A percentile compares a stretch with the other conserved stretches of the same genome.
Conservation (phyloP, 768 basidiomycete genomes). For the Leccinum incarnatum region DNA sequence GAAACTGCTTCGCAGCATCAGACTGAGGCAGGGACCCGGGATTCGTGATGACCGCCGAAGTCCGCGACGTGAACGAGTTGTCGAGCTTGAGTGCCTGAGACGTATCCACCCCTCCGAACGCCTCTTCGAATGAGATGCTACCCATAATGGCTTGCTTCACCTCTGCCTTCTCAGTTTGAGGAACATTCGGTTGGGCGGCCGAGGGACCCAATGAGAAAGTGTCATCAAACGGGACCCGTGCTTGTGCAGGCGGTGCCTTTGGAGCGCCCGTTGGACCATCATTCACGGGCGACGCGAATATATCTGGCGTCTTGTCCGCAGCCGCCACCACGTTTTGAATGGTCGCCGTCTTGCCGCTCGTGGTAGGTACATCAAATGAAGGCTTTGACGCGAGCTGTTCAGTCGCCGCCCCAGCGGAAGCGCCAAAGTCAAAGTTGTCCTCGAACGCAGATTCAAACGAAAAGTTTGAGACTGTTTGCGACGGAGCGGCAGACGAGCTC, state of each 20-base stretch:
- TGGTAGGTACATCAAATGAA: constrained; percentile 16
- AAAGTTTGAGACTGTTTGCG: constrained; percentile 38
- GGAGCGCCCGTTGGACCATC: constrained; percentile 6
- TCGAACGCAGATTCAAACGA: constrained; percentile 67
- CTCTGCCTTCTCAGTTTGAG: constrained; percentile 17
- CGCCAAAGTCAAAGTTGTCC: constrained; percentile 62
- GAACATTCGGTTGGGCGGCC: constrained; percentile 2
- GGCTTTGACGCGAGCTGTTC: constrained; percentile 28
- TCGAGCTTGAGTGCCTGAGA: constrained; percentile 41
- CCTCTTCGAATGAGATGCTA: constrained; percentile 51
- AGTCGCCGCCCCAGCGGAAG: constrained; percentile 36
- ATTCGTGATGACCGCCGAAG: constrained; percentile 31
- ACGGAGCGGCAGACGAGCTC: constrained; percentile 39
- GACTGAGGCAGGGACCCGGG: constrained; percentile 18
- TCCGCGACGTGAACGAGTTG: constrained; percentile 34
- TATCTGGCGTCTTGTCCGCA: constrained; percentile 11
- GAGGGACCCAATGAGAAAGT: constrained; percentile 38
- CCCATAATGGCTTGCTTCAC: constrained; percentile 8
- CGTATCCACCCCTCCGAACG: constrained; percentile 47
- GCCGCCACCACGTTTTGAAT: constrained; percentile 2
- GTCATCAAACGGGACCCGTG: constrained; percentile 44
- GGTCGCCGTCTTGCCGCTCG: constrained; percentile 25
- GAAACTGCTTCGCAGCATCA: constrained; percentile 32
- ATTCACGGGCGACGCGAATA: constrained; percentile 15
- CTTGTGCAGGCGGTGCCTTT: constrained; percentile 17